Evolutionary conservation across 2,329 filamentous ascomycete genomes (phyloP).

Genomic region (Hypocreales sp.): DNA sequence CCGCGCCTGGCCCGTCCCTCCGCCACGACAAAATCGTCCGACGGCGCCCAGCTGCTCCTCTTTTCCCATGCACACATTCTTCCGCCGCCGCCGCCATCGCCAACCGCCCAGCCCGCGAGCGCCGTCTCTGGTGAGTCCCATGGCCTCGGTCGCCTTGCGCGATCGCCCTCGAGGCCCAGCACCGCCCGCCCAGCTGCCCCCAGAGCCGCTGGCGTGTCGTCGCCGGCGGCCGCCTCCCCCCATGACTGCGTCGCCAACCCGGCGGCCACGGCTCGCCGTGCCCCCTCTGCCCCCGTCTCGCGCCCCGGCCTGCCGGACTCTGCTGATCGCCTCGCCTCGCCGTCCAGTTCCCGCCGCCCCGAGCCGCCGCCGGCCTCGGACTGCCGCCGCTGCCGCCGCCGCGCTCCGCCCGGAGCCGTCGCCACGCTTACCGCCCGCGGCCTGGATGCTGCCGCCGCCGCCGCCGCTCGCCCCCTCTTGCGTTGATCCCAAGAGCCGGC

Average conservation of each 20-base stretch:
- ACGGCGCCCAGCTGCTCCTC: constrained; percentile 23
- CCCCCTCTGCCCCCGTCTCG: too few species aligned
- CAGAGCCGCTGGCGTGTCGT: constrained; percentile 8
- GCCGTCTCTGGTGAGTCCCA: constrained; percentile 21
- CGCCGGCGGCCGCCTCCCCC: too few species aligned
- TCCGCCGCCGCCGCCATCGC: constrained; percentile 18
- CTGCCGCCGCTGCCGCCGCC: constrained; percentile 10
- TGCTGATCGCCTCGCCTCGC: too few species aligned
- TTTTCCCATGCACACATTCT: constrained; percentile 27
- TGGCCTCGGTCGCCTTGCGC: constrained; percentile 18
- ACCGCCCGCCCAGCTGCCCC: constrained; percentile 7
- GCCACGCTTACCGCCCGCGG: constrained; percentile 19
- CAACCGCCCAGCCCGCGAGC: constrained; percentile 16
- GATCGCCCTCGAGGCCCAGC: constrained; percentile 14
- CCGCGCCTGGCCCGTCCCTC: too few species aligned
- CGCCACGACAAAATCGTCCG: constrained; percentile 25
- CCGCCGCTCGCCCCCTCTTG: too few species aligned
- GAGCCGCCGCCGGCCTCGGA: constrained; percentile 7
- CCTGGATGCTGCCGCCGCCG: constrained; percentile 15
- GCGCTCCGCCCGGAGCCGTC: constrained; percentile 14
- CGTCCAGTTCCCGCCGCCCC: too few species aligned
- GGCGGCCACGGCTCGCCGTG: too few species aligned
- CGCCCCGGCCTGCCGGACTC: too few species aligned
- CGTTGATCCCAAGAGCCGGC: constrained; percentile 7
- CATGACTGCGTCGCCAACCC: too few species aligned